These are phyloP conservation scores for Globisporangium nodosum DNA, from an alignment of 352 stramenopile genomes.

Conservation along the genomic window DNA sequence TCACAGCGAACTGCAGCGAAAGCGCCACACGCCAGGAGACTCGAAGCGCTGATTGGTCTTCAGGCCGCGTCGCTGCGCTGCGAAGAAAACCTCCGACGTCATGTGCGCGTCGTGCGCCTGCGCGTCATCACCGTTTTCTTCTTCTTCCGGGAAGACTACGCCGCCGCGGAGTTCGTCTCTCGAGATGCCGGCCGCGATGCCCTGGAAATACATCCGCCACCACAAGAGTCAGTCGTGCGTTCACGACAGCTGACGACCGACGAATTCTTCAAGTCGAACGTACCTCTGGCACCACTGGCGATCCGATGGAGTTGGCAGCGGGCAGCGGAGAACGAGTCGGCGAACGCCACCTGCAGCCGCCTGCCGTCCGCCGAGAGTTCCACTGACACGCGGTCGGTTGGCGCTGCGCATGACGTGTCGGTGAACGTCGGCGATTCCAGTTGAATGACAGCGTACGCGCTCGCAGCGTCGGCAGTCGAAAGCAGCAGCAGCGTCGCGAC, in stretches of 20 bases:
- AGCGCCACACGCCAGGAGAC: neutral
- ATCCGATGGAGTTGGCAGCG: neutral
- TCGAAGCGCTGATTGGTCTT: constrained; percentile 17
- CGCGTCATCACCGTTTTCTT: neutral
- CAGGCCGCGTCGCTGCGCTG: constrained; percentile 5
- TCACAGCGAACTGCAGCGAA: neutral
- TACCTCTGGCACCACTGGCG: neutral
- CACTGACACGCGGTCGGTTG: neutral
- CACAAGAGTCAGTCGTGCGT: neutral
- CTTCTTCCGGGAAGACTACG: constrained; percentile 9
- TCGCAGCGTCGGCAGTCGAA: neutral
- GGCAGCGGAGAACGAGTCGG: constrained; percentile 2
- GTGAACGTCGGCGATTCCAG: constrained; percentile 6
- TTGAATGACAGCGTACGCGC: neutral
- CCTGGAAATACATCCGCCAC: neutral
- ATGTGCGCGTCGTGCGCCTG: constrained; percentile 12
- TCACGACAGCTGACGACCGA: neutral
- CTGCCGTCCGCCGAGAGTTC: constrained; percentile 3
- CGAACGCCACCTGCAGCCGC: constrained; percentile 5
- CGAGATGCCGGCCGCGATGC: constrained; percentile 19
- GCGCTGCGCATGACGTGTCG: constrained; percentile 2
- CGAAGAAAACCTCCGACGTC: constrained; percentile 21
- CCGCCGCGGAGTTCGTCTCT: constrained; percentile 14
- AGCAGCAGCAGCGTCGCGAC: neutral
- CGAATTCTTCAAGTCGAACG: too few relatives aligned